These are phyloP conservation scores for Arthrobotrys conoides DNA, from an alignment of 2,329 filamentous ascomycete genomes.

Conservation along the genomic window DNA sequence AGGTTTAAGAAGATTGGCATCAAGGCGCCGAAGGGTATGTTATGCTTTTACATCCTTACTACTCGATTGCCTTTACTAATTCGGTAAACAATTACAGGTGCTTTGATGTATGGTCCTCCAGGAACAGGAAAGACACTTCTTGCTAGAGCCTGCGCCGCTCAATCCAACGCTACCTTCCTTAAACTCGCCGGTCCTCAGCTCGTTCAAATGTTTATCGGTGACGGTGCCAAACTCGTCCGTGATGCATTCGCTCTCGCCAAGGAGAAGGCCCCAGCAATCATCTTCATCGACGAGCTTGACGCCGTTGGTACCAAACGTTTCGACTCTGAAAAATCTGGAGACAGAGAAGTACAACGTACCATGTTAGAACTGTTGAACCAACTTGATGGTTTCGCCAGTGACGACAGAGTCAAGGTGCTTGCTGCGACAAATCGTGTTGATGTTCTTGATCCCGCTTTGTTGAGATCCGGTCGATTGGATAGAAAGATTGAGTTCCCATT, in stretches of 20 bases:
- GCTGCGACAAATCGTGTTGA: constrained; percentile 95
- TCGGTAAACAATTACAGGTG: constrained; percentile 74
- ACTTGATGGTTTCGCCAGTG: constrained; percentile 95
- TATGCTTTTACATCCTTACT: not conserved
- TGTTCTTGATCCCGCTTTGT: constrained; percentile 89
- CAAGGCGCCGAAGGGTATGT: constrained; percentile 94
- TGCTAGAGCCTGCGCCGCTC: constrained; percentile 94
- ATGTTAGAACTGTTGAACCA: constrained; percentile 99
- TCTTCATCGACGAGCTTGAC: constrained; percentile 99
- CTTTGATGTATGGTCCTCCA: constrained; percentile 96
- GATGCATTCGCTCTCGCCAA: constrained; percentile 98
- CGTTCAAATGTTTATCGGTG: constrained; percentile 99
- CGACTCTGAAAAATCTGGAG: constrained; percentile 97
- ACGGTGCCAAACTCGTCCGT: constrained; percentile 95
- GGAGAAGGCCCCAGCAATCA: constrained; percentile 98
- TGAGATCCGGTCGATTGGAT: constrained; percentile 92
- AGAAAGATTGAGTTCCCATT: constrained; percentile 98
- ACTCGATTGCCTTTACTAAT: constrained; percentile 50
- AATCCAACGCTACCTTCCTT: constrained; percentile 98
- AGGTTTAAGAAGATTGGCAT: constrained; percentile 99
- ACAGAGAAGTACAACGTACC: constrained; percentile 96
- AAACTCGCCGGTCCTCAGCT: constrained; percentile 98
- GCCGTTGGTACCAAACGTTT: constrained; percentile 99
- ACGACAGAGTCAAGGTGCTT: constrained; percentile 96
- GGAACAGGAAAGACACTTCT: constrained; percentile 93